Evolutionary conservation across 2,329 filamentous ascomycete species (phyloP), one percentile per base, ranked within the genome.

Genomic region (Aotearoamyces nothofagi): DNA sequence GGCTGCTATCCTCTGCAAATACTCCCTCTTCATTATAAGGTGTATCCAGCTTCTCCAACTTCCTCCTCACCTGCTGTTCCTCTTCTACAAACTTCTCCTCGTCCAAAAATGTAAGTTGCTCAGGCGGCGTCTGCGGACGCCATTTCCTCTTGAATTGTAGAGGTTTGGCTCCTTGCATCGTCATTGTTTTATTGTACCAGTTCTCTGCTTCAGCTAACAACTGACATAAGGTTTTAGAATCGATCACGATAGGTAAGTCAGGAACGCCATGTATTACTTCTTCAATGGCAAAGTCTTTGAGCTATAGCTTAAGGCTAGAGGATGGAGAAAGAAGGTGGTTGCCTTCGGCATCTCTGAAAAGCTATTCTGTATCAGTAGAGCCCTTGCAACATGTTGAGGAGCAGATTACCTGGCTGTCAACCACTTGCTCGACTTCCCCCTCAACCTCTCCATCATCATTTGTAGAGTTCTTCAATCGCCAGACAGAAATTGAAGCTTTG

Each of bases 91-190:
- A 23, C 32, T 29, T 37, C 17, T 39, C 34, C 32, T 39, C 34
- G 12, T 39, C 36, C 29, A 29, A 33, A 14, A 36, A 29, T 32
- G 28, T 36, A 24, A 38, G 36, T 27, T 35, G 26, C 33, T 38
- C 36, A 1, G 28, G 23, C 16, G 36, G 33, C 4, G 36, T 38
- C 31, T 22, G 27, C 26, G 25, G 25, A 25, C 36, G 36, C n/a
- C n/a, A n/a, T 31, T 33, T 30, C 29, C 33, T 33, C 26, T 30
- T 23, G 31, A 35, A 35, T n/a, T 8, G n/a, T 8, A n/a, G 8
- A 8, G 19, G 19, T 27, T 35, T 32, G 35, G 24, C 30, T 19
- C 28, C 17, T 15, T 33, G 33, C 24, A 33, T 34, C 12, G 33
- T 24, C 30, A 31, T 26, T 20, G 32, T 19, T 32, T 28, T 15